phyloP scores from a whole-genome alignment of 2,329 filamentous ascomycete species.

The Cladosporium sp. region DNA sequence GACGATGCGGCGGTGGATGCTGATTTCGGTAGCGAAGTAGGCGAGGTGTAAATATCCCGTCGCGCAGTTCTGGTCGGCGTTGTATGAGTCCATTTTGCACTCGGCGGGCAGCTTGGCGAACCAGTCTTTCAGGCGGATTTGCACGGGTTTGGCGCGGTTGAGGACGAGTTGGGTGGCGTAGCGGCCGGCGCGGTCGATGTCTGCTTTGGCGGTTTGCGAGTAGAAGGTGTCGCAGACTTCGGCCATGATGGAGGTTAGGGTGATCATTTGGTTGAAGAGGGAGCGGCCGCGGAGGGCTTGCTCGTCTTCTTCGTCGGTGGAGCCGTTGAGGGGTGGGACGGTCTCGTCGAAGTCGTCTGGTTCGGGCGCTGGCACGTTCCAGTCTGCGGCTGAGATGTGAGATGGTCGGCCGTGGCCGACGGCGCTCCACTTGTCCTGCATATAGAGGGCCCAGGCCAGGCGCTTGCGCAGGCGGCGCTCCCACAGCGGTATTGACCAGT shows the following conservation, averaged over 20 bases:
- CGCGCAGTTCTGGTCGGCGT: conserved; percentile 43
- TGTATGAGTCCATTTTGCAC: conserved; percentile 61
- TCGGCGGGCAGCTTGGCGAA: conserved; percentile 66
- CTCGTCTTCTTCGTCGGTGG: conserved; percentile 56
- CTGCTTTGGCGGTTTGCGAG: conserved; percentile 72
- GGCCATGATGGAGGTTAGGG: conserved; percentile 71
- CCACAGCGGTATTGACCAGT: conserved; percentile 86
- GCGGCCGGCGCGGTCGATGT: conserved; percentile 63
- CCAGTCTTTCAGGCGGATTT: conserved; percentile 81
- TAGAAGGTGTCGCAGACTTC: conserved; percentile 84
- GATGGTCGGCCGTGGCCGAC: conserved; percentile 83
- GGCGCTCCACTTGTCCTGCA: conserved; percentile 92
- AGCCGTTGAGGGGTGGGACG: conserved; percentile 42
- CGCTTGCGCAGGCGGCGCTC: conserved; percentile 82
- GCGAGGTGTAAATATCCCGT: conserved; percentile 76
- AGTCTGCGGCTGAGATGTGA: conserved; percentile 69
- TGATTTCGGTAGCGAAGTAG: conserved; percentile 94
- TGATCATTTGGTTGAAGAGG: conserved; percentile 74
- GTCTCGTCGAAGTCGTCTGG: conserved; percentile 72
- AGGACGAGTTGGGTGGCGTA: conserved; percentile 73
- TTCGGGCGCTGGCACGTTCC: conserved; percentile 70
- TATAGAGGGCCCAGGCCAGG: conserved; percentile 86
- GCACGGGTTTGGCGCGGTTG: conserved; percentile 75
- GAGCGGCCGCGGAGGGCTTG: conserved; percentile 68
- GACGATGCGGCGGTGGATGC: conserved; percentile 86